Conservation (phyloP, 2,329 filamentous ascomycete species). For the Colletotrichum tabaci region DNA sequence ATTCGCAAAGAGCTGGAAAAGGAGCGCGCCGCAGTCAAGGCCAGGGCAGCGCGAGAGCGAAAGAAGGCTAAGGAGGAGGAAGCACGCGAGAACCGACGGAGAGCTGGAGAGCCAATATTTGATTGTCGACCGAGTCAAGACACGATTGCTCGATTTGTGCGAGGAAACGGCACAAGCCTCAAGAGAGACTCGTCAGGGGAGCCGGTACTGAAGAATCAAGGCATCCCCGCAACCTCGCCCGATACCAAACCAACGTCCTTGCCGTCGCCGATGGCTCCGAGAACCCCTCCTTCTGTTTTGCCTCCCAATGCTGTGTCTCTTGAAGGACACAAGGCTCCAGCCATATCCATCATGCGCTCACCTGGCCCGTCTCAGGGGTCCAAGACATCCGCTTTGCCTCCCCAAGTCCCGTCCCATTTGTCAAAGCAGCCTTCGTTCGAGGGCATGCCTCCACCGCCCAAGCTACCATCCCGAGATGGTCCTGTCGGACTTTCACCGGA, state of each 20-base stretch:
- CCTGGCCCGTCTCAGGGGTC: slow-evolving; percentile 15
- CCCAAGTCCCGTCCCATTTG: background rate
- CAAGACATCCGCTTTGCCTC: background rate
- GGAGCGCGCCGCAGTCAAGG: slow-evolving; percentile 63
- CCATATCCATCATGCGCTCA: slow-evolving; percentile 11
- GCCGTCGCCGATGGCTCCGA: background rate
- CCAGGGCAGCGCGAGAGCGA: slow-evolving; percentile 66
- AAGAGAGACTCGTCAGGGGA: slow-evolving; percentile 47
- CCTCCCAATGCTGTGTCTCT: background rate
- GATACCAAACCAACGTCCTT: slow-evolving; percentile 30
- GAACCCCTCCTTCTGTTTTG: background rate
- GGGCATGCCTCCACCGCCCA: slow-evolving; percentile 1
- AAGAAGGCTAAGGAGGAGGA: slow-evolving; percentile 69
- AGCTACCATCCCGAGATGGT: background rate
- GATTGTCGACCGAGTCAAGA: slow-evolving; percentile 70
- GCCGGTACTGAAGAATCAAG: slow-evolving; percentile 12
- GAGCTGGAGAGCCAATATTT: slow-evolving; percentile 68
- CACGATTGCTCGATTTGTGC: slow-evolving; percentile 68
- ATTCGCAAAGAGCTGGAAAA: slow-evolving; percentile 67
- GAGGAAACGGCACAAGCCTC: slow-evolving; percentile 51
- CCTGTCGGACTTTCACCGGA: too few species aligned
- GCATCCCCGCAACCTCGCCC: background rate
- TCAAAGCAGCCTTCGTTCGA: background rate
- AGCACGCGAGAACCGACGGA: slow-evolving; percentile 65
- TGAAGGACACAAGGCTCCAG: background rate